These are phyloP conservation scores for Metarhizium guizhouense DNA, from an alignment of 2,329 filamentous ascomycete genomes.

Conservation along the genomic window DNA sequence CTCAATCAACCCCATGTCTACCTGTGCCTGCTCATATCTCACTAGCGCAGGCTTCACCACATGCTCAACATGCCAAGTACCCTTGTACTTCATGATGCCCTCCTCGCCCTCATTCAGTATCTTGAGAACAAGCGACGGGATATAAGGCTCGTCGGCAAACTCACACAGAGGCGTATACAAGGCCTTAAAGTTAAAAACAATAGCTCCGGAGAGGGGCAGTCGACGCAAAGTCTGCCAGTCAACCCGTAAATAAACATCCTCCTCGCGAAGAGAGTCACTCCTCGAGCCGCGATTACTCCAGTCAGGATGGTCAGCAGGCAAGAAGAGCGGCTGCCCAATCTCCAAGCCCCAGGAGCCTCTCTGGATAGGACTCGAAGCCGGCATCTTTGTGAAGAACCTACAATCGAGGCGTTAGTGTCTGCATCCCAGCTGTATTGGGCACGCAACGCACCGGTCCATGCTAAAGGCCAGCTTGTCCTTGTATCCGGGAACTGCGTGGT, in stretches of 20 bases:
- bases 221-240: slow-evolving; percentile 85
- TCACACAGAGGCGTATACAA: slow-evolving; percentile 67
- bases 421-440: neutral
- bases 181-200: slow-evolving; percentile 86
- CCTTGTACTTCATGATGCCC: slow-evolving; percentile 69
- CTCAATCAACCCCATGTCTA: slow-evolving; percentile 49
- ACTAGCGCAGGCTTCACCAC: slow-evolving; percentile 57
- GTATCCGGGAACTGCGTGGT: slow-evolving; percentile 69
- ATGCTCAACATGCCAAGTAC: slow-evolving; percentile 72
- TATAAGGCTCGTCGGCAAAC: slow-evolving; percentile 61
- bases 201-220: slow-evolving; percentile 62
- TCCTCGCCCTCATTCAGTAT: slow-evolving; percentile 58
- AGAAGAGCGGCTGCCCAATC: slow-evolving; percentile 64
- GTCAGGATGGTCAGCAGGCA: slow-evolving; percentile 60
- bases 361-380: slow-evolving; percentile 67
- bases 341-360: slow-evolving; percentile 80
- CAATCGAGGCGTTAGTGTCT: neutral
- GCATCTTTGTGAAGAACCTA: slow-evolving; percentile 75
- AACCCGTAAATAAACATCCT: slow-evolving; percentile 61
- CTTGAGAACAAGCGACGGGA: slow-evolving; percentile 61
- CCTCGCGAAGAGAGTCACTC: slow-evolving; percentile 42
- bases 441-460: slow-evolving; percentile 60
- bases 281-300: slow-evolving; percentile 52
- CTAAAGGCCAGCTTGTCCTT: slow-evolving; percentile 81
- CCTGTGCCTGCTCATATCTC: slow-evolving; percentile 57